Evolutionary conservation across 768 basidiomycete genomes (phyloP).

Genomic region (Lactarius evosmus): DNA sequence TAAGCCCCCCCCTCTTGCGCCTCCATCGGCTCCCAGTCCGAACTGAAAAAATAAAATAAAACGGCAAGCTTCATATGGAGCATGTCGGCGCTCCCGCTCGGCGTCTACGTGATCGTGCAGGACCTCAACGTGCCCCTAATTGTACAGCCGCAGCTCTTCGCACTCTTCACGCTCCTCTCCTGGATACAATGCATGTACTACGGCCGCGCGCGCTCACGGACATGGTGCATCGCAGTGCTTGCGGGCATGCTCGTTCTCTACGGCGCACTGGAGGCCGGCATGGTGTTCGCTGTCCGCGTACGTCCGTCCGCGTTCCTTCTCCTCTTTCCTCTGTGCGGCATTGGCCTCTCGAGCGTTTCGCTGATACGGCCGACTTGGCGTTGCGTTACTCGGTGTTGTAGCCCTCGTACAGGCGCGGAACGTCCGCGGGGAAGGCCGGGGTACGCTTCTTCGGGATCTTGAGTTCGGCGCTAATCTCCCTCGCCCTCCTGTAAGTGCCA

Average conservation of each 20-base stretch:
- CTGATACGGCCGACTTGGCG: neutral
- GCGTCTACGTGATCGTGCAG: constrained; percentile 64
- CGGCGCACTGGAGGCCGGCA: constrained; percentile 55
- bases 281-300: constrained; percentile 58
- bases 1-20: constrained; percentile 29
- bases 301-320: constrained; percentile 28
- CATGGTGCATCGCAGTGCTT: constrained; percentile 38
- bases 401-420: constrained; percentile 40
- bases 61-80: constrained; percentile 60
- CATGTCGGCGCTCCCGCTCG: constrained; percentile 54
- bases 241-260: constrained; percentile 42
- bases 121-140: constrained; percentile 70
- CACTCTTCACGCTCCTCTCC: constrained; percentile 53
- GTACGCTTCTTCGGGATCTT: constrained; percentile 62
- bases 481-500: constrained; percentile 43
- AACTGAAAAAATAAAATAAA: too few relatives aligned
- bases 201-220: constrained; percentile 41
- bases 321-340: neutral
- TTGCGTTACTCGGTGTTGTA: constrained; percentile 27
- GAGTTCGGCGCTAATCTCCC: constrained; percentile 53
- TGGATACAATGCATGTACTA: constrained; percentile 79
- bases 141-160: constrained; percentile 64
- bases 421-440: constrained; percentile 32
- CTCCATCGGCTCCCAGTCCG: neutral
- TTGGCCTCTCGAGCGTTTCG: neutral